Evolutionary conservation across 345 rosid species (phyloP).

Genomic region (Eucalyptus urophylla): DNA sequence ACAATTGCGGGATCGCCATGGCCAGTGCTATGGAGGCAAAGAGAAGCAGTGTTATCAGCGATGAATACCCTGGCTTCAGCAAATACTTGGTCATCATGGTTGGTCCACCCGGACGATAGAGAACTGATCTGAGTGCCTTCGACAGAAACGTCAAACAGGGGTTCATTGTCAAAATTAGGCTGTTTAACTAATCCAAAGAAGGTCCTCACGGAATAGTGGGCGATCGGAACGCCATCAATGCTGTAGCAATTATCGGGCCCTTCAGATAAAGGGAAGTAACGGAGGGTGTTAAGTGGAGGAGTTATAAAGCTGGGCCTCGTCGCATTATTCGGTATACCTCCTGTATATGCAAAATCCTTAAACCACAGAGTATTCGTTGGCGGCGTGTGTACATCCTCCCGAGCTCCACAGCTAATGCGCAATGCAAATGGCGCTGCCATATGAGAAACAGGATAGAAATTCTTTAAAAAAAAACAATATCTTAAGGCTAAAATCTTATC

Average conservation of each 20-base stretch:
- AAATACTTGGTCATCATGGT: slow-evolving; percentile 66
- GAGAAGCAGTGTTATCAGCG: slow-evolving; percentile 45
- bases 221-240: slow-evolving; percentile 56
- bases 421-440: slow-evolving; percentile 70
- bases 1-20: slow-evolving; percentile 93
- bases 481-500: neutral
- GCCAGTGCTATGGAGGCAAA: slow-evolving; percentile 96
- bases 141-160: slow-evolving; percentile 79
- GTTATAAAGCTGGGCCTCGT: slow-evolving; percentile 36
- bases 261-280: slow-evolving; percentile 81
- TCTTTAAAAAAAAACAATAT: neutral
- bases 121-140: slow-evolving; percentile 85
- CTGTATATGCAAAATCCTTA: slow-evolving; percentile 90
- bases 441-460: neutral
- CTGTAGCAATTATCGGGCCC: slow-evolving; percentile 91
- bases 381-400: slow-evolving; percentile 36
- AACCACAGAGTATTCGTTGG: slow-evolving; percentile 83
- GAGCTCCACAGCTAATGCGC: slow-evolving; percentile 93
- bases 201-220: slow-evolving; percentile 73
- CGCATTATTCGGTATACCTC: slow-evolving; percentile 73
- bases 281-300: slow-evolving; percentile 67
- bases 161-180: slow-evolving; percentile 50
- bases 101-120: slow-evolving; percentile 79
- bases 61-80: slow-evolving; percentile 75
- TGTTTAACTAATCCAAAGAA: slow-evolving; percentile 50